phyloP scores from a whole-genome alignment of 306 rosid species.

The Cucumis sativus region DNA sequence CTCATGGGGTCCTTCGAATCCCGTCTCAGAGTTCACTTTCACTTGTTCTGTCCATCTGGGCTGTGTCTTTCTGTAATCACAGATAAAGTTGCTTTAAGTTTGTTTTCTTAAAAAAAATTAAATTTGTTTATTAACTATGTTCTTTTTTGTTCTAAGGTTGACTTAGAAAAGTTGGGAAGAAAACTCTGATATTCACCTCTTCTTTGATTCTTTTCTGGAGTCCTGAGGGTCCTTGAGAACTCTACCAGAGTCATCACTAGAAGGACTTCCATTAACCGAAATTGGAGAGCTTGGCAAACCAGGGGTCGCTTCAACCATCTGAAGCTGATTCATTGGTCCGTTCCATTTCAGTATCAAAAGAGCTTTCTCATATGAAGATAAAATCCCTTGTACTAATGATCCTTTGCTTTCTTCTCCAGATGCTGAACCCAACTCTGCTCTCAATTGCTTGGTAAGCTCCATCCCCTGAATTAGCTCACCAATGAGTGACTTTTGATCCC shows the following conservation, averaged over 20 bases:
- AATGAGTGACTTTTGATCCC: conserved; percentile 41
- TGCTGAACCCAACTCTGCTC: conserved; percentile 21
- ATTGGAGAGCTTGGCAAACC: conserved; percentile 37
- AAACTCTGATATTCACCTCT: conserved; percentile 34
- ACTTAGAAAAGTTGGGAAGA: neutral
- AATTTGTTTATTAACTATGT: neutral
- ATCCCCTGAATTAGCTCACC: conserved; percentile 56
- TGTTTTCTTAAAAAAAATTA: neutral
- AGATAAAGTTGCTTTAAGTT: neutral
- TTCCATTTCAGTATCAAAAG: conserved; percentile 42
- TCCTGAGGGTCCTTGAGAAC: conserved; percentile 23
- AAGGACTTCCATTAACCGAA: conserved; percentile 42
- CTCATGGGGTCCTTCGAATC: conserved; percentile 49
- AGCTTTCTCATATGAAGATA: conserved; percentile 61
- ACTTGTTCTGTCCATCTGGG: conserved; percentile 55
- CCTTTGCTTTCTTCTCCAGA: conserved; percentile 31
- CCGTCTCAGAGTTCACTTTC: conserved; percentile 43
- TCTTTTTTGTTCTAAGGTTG: neutral
- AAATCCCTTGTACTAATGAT: conserved; percentile 37
- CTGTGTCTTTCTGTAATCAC: conserved; percentile 53
- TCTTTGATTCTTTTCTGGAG: conserved; percentile 29
- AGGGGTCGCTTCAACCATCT: neutral
- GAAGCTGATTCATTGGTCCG: conserved; percentile 15
- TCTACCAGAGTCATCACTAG: conserved; percentile 33
- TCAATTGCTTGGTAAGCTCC: conserved; percentile 57